These are phyloP conservation scores for Neurospora tetraspora DNA, from an alignment of 495 filamentous ascomycete genomes.

Conservation along the genomic window DNA sequence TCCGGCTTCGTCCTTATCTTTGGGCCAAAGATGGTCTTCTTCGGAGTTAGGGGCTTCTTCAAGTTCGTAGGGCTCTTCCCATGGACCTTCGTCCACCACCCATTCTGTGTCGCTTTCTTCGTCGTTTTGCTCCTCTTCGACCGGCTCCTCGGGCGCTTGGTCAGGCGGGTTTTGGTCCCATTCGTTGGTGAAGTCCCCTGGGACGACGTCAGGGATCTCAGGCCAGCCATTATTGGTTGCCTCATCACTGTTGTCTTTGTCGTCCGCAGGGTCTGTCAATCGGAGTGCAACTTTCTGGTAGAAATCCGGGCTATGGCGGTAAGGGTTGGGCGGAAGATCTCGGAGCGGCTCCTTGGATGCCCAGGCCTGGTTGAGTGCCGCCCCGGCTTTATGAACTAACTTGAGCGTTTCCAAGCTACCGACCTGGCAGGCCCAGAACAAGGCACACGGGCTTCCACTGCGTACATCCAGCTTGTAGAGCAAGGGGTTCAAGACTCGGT, in stretches of 20 bases:
- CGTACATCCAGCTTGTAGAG: conserved; percentile 5
- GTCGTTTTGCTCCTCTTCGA: not conserved
- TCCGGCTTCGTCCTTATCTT: not conserved
- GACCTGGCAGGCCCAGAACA: conserved; percentile 3
- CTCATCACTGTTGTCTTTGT: not conserved
- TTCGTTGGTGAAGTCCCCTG: not conserved
- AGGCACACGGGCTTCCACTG: not conserved
- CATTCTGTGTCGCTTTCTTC: not conserved
- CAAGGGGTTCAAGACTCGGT: conserved; percentile 1
- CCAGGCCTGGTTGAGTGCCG: not conserved
- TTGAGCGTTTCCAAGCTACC: not conserved
- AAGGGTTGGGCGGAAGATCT: not conserved
- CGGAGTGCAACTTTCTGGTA: not conserved
- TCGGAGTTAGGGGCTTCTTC: not conserved
- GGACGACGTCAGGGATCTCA: not conserved
- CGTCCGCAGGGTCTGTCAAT: not conserved
- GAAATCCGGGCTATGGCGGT: not conserved
- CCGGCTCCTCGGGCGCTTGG: not conserved
- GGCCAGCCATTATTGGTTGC: not conserved
- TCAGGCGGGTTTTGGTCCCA: not conserved
- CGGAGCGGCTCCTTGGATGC: not conserved
- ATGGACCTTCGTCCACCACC: not conserved
- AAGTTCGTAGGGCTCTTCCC: not conserved
- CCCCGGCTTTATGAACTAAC: not conserved
- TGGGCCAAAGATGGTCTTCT: not conserved